Percentiles rank a stretch among this genome's conserved stretches.
phyloP scores from a whole-genome alignment of 2,329 filamentous ascomycete species.

The Exophiala spinifera region DNA sequence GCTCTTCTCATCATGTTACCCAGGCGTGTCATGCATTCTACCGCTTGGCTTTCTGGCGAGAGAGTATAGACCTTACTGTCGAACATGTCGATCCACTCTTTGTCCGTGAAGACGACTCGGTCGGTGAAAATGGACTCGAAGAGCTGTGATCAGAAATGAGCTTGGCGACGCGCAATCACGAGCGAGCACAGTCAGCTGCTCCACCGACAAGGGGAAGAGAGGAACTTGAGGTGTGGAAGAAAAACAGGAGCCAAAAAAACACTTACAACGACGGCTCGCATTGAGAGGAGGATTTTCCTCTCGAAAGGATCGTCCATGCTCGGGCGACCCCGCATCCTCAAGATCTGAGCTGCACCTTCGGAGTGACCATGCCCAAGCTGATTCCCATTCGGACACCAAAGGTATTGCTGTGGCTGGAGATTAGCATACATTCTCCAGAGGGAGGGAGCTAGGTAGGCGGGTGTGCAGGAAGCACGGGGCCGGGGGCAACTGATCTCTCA shows the following conservation, averaged over 20 bases:
- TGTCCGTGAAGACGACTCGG: conserved; percentile 9
- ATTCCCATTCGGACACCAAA: conserved; percentile 25
- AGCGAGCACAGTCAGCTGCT: no score
- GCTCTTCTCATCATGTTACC: conserved; percentile 34
- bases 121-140: conserved; percentile 18
- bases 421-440: neutral
- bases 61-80: conserved; percentile 32
- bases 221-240: no score
- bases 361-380: conserved; percentile 32
- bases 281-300: conserved; percentile 8
- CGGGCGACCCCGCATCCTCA: conserved; percentile 7
- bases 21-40: conserved; percentile 33
- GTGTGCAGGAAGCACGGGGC: no score
- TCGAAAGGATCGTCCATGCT: conserved; percentile 8
- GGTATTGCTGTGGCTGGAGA: conserved; percentile 17
- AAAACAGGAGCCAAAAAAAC: no score
- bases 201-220: no score
- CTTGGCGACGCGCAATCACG: no score
- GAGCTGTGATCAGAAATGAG: conserved; percentile 4
- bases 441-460: no score
- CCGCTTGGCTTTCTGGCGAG: conserved; percentile 33
- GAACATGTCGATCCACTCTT: conserved; percentile 17
- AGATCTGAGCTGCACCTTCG: conserved; percentile 35
- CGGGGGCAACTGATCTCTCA: no score
- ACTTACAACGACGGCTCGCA: conserved; percentile 19